phyloP scores from a whole-genome alignment of 371 early-diverging fungal species.

The Apophysomyces variabilis region DNA sequence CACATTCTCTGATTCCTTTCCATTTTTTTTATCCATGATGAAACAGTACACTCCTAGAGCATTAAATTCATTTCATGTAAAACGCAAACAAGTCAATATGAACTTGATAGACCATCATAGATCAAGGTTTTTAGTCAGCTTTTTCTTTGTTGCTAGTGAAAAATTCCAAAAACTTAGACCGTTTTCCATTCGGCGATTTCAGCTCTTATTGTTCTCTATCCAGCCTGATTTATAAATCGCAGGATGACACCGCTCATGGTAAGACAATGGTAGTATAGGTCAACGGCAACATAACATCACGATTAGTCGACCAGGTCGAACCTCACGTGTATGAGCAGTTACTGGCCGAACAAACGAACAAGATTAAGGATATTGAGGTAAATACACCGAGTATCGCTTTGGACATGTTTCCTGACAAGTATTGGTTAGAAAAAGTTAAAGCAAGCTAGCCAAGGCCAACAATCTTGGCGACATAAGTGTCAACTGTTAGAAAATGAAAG shows the following conservation, averaged over 20 bases:
- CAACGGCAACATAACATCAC: neutral
- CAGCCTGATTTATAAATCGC: neutral
- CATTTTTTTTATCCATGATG: neutral
- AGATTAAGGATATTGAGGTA: neutral
- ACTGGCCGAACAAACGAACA: neutral
- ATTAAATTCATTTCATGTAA: conserved; percentile 7
- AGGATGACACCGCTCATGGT: neutral
- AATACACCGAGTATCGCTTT: neutral
- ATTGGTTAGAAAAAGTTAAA: neutral
- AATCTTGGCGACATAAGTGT: conserved; percentile 33
- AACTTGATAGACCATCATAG: conserved; percentile 4
- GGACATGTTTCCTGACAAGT: neutral
- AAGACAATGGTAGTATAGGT: neutral
- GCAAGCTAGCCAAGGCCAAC: conserved; percentile 5
- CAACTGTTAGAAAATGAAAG: conserved; percentile 43
- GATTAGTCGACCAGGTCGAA: neutral
- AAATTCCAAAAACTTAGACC: neutral
- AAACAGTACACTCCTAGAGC: neutral
- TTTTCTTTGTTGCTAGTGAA: too few relatives aligned
- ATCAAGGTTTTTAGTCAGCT: neutral
- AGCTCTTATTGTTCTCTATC: neutral
- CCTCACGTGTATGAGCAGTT: conserved; percentile 6
- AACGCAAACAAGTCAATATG: conserved; percentile 16
- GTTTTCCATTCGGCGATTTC: conserved; percentile 13
- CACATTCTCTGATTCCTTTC: neutral